Conservation (phyloP, 441 rosid species). For the Jatropha podagrica region DNA sequence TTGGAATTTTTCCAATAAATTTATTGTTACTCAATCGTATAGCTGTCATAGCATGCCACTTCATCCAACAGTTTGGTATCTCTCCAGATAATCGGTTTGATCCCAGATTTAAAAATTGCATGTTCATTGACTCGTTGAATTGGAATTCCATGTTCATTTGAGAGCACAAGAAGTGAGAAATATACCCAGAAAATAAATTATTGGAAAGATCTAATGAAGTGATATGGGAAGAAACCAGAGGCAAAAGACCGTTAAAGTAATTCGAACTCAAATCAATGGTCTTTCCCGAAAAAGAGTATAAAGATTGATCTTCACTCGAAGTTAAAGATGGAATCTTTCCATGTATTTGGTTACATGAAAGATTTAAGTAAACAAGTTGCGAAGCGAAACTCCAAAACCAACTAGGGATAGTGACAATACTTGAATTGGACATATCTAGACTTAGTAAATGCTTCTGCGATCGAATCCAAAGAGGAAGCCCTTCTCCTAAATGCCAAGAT, state of each 20-base stretch:
- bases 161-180: not conserved
- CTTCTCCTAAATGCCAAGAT: not conserved
- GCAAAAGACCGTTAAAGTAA: not conserved
- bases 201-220: not conserved
- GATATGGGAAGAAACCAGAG: not conserved
- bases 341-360: not conserved
- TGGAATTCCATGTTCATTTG: too few species aligned
- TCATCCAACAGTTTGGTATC: constrained; percentile 13
- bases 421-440: not conserved
- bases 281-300: too few species aligned
- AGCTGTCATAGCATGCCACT: not conserved
- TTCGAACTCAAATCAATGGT: not conserved
- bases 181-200: not conserved
- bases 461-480: not conserved
- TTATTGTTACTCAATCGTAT: constrained; percentile 9
- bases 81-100: constrained; percentile 4
- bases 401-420: not conserved
- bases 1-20: not conserved
- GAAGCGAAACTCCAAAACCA: not conserved
- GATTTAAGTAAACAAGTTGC: not conserved
- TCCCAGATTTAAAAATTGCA: too few species aligned
- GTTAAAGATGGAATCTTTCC: not conserved
- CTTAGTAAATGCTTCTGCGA: too few species aligned
- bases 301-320: too few species aligned
- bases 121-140: too few species aligned